Base-by-base conservation (phyloP, 805 yeast genomes). In the Jamesozyma jinghongensis region DNA sequence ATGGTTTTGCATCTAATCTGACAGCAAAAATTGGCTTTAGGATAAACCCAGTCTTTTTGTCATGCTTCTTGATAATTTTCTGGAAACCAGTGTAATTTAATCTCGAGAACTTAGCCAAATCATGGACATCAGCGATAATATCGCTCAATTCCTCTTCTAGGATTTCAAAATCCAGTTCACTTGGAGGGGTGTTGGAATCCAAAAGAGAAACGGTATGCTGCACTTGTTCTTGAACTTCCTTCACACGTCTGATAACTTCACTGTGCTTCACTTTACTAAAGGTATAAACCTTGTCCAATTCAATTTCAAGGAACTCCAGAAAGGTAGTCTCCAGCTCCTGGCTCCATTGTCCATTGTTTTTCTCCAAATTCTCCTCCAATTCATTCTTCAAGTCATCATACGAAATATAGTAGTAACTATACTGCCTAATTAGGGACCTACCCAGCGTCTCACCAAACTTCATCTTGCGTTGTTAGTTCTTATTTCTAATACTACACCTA, bases 21-120 rank as follows among this genome's bases (percentile, higher is more conserved):
- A 83, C 96, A 51, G 86, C 94, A 68, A 92, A 90, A 45, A 90
- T 84, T 6, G 98, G 97, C 60, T 81, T 83, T 57, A 92, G 71
- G 41, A 76, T 79, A 71, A 78, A 80, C 29, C 72, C 70, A 14
- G 97, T 88, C 48, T 76, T 75, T 64, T 92, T 92, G 66, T 92
- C 98, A 63, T 92, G 98, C 65, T 92, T 92, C 67, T 92, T 92
- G 57, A 92, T 76, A 52, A 92, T 92, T 64, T 92, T 92, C 63
- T 86, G 95, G 70, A 92, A 92, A 2, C 98, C 98, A 17, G 95
- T 88, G 68, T 92, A 92, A 65, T 92, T 92, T 58, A 92, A 74
- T 47, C 95, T 75, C 16, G 96, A 77, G 62, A 85, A 92, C 61
- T 90, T 90, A 49, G 95, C 95, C 55, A 92, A 73, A 62, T 92